These are phyloP conservation scores for Gomphus bonarii DNA, from an alignment of 1,284 basidiomycete species.

Conservation along the genomic window DNA sequence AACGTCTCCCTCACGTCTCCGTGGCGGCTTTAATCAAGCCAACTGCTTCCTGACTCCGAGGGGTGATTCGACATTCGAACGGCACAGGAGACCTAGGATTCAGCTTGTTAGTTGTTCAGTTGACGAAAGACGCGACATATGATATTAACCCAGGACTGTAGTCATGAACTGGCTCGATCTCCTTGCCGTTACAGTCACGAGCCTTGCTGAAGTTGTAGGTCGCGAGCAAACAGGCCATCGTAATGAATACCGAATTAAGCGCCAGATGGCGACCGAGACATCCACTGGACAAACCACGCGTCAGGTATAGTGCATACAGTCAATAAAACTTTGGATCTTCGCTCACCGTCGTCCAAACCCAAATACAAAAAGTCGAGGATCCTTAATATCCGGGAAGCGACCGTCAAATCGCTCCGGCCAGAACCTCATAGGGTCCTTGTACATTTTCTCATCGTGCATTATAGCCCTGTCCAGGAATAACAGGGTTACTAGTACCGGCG, in stretches of 20 bases:
- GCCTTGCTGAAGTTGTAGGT: slow-evolving; percentile 20
- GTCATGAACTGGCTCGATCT: slow-evolving; percentile 12
- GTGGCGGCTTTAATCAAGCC: background rate
- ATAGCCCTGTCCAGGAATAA: slow-evolving; percentile 9
- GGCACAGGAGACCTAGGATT: slow-evolving; percentile 21
- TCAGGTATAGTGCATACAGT: background rate
- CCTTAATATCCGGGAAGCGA: slow-evolving; percentile 8
- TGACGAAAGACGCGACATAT: background rate
- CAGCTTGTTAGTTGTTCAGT: background rate
- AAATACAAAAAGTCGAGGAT: slow-evolving; percentile 13
- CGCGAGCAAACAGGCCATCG: slow-evolving; percentile 11
- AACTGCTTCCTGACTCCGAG: slow-evolving; percentile 19
- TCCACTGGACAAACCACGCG: background rate
- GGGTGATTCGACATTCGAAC: slow-evolving; percentile 23
- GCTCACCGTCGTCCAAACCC: slow-evolving; percentile 15
- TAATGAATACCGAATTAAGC: slow-evolving; percentile 12
- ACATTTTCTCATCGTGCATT: slow-evolving; percentile 10
- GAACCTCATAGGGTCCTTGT: slow-evolving; percentile 13
- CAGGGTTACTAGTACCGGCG: background rate
- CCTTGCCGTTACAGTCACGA: slow-evolving; percentile 19
- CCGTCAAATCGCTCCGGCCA: slow-evolving; percentile 13
- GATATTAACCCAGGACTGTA: background rate
- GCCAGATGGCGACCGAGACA: slow-evolving; percentile 14
- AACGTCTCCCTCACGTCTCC: too few relatives aligned
- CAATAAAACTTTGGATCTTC: background rate